Evolutionary conservation across 2,329 filamentous ascomycete species (phyloP), one percentile per base, ranked within the genome.

Genomic region (Fusarium secorum): DNA sequence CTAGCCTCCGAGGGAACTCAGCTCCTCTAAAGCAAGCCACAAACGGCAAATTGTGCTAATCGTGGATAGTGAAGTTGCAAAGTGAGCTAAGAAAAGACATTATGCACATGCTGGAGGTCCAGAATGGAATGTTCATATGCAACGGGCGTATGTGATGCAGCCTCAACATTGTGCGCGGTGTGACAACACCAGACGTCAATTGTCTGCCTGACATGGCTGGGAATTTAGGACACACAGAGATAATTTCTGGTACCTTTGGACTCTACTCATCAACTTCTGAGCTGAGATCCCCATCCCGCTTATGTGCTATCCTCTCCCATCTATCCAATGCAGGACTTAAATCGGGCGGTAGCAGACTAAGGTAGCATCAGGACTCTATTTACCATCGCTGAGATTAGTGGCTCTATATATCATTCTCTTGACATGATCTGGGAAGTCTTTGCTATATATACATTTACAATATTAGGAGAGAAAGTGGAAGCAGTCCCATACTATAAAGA

Each of bases 401-500:
- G n/a, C 9, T n/a, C 5, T 7, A 39, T 2, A 7, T 4, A 15
- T 22, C 9, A 11, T 41, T 11, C 38, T 11, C 5, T 41, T 17
- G 35, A 41, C 22, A 24, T 13, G 11, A 24, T 24, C 1, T 24
- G 22, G 20, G 20, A 38, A 30, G 28, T 11, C 10, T 36, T 9
- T 32, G 14, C 30, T 32, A 14, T 7, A 6, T 10, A 35, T 35
- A 15, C 14, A 15, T 2, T 35, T 35, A 11, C 1, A 13, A 20
- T 36, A 11, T 7, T 7, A 2, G 35, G 11, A 5, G 11, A 6
- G 11, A 24, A 13, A 18, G 1, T 42, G 2, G 6, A 44, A 9
- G 4, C 7, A 24, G 11, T 9, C 2, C 11, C 9, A 4, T 20
- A 4, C 2, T 6, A 15, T 10, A 6, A 7, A 11, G 1, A 20